phyloP scores from a whole-genome alignment of 768 basidiomycete species.

The Rhizopogon sp. region DNA sequence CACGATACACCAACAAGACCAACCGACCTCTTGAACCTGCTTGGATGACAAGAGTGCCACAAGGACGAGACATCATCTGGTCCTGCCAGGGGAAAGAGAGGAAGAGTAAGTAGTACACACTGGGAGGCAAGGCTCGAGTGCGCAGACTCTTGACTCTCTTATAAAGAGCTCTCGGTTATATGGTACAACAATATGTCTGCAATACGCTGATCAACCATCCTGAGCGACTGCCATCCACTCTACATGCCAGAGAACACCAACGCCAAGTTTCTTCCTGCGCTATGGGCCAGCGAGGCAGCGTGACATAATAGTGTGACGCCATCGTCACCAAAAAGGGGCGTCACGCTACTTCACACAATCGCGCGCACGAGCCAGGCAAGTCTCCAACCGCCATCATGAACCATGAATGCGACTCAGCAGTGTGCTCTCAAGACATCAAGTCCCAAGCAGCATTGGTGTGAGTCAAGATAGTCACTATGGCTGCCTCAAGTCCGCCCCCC shows the following conservation, averaged over 20 bases:
- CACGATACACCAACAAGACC: neutral
- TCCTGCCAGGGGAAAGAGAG: neutral
- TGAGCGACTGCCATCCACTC: neutral
- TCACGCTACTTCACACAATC: slow-evolving; percentile 11
- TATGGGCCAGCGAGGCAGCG: slow-evolving; percentile 2
- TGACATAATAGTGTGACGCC: slow-evolving; percentile 15
- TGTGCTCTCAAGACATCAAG: slow-evolving; percentile 20
- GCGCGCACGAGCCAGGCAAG: slow-evolving; percentile 18
- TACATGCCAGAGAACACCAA: neutral
- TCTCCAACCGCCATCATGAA: slow-evolving; percentile 23
- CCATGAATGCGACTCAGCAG: slow-evolving; percentile 18
- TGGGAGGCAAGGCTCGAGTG: neutral
- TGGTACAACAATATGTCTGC: neutral
- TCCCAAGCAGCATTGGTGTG: slow-evolving; percentile 21
- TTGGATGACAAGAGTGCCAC: neutral
- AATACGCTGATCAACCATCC: neutral
- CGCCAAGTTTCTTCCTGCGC: neutral
- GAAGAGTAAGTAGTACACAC: neutral
- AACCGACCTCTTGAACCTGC: neutral
- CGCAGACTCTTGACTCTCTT: neutral
- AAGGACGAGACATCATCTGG: too few species aligned
- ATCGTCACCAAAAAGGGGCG: slow-evolving; percentile 20
- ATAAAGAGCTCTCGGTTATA: neutral
- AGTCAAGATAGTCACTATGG: slow-evolving; percentile 18
- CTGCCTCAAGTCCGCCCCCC: slow-evolving; percentile 1